Evolutionary conservation across 441 rosid species (phyloP), one percentile per base, ranked within the genome.

Genomic region (Omphalea diandra): DNA sequence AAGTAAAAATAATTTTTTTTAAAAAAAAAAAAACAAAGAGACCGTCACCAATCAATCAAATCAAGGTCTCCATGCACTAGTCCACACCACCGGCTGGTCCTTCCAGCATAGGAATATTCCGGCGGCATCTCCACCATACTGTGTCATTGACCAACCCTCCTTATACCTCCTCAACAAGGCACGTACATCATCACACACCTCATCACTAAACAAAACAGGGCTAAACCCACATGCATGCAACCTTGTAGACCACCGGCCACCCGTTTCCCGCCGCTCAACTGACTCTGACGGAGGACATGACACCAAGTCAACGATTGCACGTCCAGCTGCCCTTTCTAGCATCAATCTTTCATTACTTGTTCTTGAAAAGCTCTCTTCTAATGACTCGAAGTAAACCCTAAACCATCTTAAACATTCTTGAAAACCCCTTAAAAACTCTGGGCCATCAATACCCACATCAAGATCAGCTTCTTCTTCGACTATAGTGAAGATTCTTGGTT

Each of bases 401-500:
- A 87, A 94, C 90, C 93, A 94, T 18, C 91, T 75, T 17, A 94
- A 72, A 73, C 91, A 83, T 63, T 94, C 98, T 58, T 79, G 81
- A 61, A 91, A 92, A 17, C 91, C 88, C 33, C 70, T 83, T 7
- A 90, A 83, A 36, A 94, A 91, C 10, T 89, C 98, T 1, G 74
- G 20, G 63, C 86, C 96, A 20, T 82, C 89, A 17, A 47, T 50
- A 3, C 92, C 92, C 46, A 86, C 79, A 27, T 87, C 86, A 24
- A 94, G 89, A 78, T 94, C 97, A 4, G 91, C 94, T 77, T 94
- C 98, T 76, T 94, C 98, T 82, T 94, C 98, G 0, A 90, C 90
- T 0, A 94, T 65, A 0, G 97, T 94, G 73, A 94, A 73, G 53
- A 94, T 75, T 79, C 88, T 84, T 5, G 97, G 98, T 0, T 82